phyloP scores from a whole-genome alignment of 495 filamentous ascomycete species.

The Neurospora sp. region DNA sequence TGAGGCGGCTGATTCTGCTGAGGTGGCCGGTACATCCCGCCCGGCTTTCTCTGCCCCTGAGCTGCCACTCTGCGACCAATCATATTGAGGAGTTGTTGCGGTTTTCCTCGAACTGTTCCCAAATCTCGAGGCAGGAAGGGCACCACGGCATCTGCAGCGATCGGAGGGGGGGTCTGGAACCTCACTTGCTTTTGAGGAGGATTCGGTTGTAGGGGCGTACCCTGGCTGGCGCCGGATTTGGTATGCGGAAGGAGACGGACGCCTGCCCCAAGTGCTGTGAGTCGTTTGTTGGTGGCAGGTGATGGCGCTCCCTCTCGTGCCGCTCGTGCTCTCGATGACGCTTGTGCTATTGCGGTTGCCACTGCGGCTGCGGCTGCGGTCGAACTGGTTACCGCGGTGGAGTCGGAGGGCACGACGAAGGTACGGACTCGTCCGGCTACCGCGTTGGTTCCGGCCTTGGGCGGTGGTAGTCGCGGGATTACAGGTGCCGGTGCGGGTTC shows the following conservation, averaged over 20 bases:
- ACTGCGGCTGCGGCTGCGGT: not conserved
- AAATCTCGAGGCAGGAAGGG: not conserved
- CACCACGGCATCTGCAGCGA: not conserved
- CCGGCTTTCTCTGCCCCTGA: not conserved
- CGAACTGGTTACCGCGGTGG: not conserved
- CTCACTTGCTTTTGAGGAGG: not conserved
- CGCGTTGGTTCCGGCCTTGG: not conserved
- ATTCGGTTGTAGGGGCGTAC: not conserved
- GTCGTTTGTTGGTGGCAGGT: not conserved
- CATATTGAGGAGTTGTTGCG: not conserved
- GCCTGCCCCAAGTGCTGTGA: not conserved
- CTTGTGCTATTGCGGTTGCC: not conserved
- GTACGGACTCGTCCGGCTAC: not conserved
- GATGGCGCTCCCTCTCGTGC: not conserved
- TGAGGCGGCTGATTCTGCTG: not conserved
- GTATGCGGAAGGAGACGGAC: not conserved
- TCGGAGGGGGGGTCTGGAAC: not conserved
- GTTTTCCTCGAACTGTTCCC: not conserved
- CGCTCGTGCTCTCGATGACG: not conserved
- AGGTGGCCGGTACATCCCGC: not conserved
- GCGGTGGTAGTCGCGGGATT: not conserved
- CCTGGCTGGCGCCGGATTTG: not conserved
- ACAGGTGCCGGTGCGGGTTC: not conserved
- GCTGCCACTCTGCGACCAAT: not conserved
- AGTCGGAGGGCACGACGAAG: not conserved